Base-by-base conservation (phyloP, 1,284 basidiomycete species). In the Microbotryum scabiosae region DNA sequence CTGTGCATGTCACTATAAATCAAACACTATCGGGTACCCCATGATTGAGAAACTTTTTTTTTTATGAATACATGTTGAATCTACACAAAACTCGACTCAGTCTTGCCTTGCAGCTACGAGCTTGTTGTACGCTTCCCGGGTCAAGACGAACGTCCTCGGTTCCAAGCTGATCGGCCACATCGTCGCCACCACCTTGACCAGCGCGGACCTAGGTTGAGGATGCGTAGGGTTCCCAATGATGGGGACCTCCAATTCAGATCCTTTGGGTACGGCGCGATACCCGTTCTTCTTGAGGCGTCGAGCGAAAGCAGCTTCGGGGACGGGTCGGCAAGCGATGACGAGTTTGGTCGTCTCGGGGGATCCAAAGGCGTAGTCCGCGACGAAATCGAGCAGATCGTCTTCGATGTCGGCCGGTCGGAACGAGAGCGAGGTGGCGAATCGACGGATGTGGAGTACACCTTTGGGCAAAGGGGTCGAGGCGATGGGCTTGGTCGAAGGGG, bases 341-440 rank as follows among this genome's bases (percentile, higher is more conserved):
- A 66, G 49, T 8, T 36, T 49, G 26, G 41, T 45, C 20, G 20
- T 6, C 2, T 7, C 20, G 7, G n/a, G 47, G 2, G 36, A 10
- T 10, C 45, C 12, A 43, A 66, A 68, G 20, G 64, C 67, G 18
- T 50, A 45, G 10, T 49, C n/a, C 14, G 58, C 58, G 41, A 50
- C 61, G 23, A 57, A 57, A 0, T 51, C n/a, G 50, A 68, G 64
- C 25, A 68, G 60, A 50, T 66, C 64, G 64, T 62, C 62, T 25
- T 68, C 67, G 57, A 64, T 68, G 6, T 56, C 56, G 46, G 67
- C 64, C 2, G 62, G 25, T 25, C 67, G 64, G 64, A 68, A 68
- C 2, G 60, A 62, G 28, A 61, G 43, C 14, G 62, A 62, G 12
- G 67, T 64, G 10, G 60, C 56, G 57, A 68, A 59, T 2, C 62